phyloP scores from a whole-genome alignment of 2,329 filamentous ascomycete genomes.

The Sclerotinia subarctica region DNA sequence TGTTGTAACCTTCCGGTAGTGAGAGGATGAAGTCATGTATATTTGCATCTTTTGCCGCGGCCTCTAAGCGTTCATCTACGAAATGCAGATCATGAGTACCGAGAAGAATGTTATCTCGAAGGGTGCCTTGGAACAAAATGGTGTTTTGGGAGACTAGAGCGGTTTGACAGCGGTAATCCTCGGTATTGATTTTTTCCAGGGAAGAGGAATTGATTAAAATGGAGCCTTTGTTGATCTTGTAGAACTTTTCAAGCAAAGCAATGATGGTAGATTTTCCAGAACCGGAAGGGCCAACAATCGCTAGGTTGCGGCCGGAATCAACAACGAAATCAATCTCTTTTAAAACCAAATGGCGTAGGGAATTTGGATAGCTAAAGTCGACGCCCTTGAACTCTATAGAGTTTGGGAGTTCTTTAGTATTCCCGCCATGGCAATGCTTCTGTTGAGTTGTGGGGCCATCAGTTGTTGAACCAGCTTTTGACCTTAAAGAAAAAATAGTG shows the following conservation, averaged over 20 bases:
- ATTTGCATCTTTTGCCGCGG: constrained; percentile 49
- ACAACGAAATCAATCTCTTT: constrained; percentile 72
- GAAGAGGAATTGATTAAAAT: background rate
- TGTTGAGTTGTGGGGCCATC: background rate
- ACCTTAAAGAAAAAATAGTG: background rate
- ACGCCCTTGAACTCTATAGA: constrained; percentile 4
- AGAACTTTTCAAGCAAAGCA: constrained; percentile 86
- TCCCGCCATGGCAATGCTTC: background rate
- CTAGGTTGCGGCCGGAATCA: constrained; percentile 75
- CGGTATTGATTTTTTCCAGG: background rate
- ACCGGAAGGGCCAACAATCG: constrained; percentile 61
- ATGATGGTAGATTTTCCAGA: constrained; percentile 48
- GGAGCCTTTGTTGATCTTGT: constrained; percentile 60
- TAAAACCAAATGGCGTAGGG: constrained; percentile 31
- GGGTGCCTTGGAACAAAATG: constrained; percentile 52
- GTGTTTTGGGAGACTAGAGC: constrained; percentile 49
- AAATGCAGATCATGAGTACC: constrained; percentile 59
- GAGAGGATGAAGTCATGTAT: constrained; percentile 51
- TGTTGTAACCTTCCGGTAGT: constrained; percentile 67
- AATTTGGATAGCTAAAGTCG: background rate
- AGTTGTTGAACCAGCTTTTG: background rate
- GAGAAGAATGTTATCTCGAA: constrained; percentile 65
- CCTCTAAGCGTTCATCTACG: constrained; percentile 49
- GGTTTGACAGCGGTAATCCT: background rate
- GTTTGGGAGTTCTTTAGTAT: background rate